A percentile compares a stretch with the other conserved stretches of the same genome.
Conservation (phyloP, 768 basidiomycete genomes). For the Termitomyces sp. region DNA sequence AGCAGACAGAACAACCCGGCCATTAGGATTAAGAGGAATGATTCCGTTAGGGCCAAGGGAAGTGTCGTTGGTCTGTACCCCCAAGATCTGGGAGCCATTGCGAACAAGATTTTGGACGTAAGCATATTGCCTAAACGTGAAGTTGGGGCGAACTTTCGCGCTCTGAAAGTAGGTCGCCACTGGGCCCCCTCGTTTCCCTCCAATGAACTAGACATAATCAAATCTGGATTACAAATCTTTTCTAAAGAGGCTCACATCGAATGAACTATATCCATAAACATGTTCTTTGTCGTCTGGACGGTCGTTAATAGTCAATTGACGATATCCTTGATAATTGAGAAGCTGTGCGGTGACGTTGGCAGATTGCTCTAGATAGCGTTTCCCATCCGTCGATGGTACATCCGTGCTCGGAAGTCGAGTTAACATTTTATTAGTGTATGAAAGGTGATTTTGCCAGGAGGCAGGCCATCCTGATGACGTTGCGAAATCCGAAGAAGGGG, state of each 20-base stretch:
- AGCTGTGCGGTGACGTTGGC: slow-evolving; percentile 37
- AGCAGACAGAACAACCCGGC: slow-evolving; percentile 56
- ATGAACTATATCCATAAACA: slow-evolving; percentile 49
- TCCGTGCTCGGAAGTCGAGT: slow-evolving; percentile 52
- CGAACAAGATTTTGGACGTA: slow-evolving; percentile 49
- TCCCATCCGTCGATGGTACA: slow-evolving; percentile 52
- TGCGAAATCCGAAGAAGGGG: slow-evolving; percentile 46
- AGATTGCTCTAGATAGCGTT: slow-evolving; percentile 50
- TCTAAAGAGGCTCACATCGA: slow-evolving; percentile 22
- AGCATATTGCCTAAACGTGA: slow-evolving; percentile 42
- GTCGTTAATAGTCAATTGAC: slow-evolving; percentile 48
- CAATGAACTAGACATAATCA: slow-evolving; percentile 26
- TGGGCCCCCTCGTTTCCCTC: slow-evolving; percentile 47
- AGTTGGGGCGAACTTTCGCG: slow-evolving; percentile 46
- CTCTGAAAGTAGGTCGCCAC: slow-evolving; percentile 57
- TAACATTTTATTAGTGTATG: slow-evolving; percentile 43
- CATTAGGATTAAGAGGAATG: slow-evolving; percentile 44
- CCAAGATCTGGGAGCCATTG: slow-evolving; percentile 47
- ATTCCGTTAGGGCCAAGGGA: slow-evolving; percentile 50
- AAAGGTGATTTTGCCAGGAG: slow-evolving; percentile 45
- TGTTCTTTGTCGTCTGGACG: slow-evolving; percentile 53
- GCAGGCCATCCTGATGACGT: slow-evolving; percentile 45
- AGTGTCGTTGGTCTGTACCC: slow-evolving; percentile 57
- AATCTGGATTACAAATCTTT: not conserved
- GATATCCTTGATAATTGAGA: slow-evolving; percentile 43